Evolutionary conservation across 2,329 filamentous ascomycete species (phyloP), one percentile per base, ranked within the genome.

Genomic region (Clonostachys sp.): DNA sequence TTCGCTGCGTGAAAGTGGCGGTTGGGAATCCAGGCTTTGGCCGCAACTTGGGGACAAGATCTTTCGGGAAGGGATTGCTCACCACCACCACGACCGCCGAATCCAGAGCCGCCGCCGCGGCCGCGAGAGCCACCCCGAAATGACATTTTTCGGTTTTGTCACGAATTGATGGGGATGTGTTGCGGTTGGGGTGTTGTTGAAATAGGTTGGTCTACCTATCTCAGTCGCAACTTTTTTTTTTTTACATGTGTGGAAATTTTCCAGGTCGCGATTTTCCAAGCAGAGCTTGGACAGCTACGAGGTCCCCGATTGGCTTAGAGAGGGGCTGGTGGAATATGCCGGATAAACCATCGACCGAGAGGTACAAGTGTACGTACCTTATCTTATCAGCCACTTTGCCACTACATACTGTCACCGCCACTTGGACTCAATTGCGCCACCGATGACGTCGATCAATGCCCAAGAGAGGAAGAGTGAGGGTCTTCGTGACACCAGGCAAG

Each of bases 91-190:
- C 63, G 60, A 50, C 62, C 64, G 52, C 66, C 64, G 45, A 30
- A 30, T 30, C 62, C 62, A 46, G 60, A 57, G 48, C 61, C 61
- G 51, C 64, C 60, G 45, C 63, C 58, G 53, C 58, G 56, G 50
- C 64, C 61, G 53, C 63, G 58, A 52, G 59, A 61, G 51, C 63
- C 60, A 52, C 64, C 65, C 61, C 65, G 63, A 61, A 68, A 68
- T 55, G 66, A 68, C 66, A 68, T 68, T 49, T 49, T 50, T 56
- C 42, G 17, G 34, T 34, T 44, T 6, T 30, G 24, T 30, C 9
- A 30, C 24, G 24, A 30, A 30, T 30, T 30, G 24, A 30, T 30
- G 24, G 24, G 24, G 24, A 30, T 30, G 24, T 30, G 24, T 39
- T n/a, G 30, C 39, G 43, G 33, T 14, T 20, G 16, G 45, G n/a